Evolutionary conservation across 805 yeast species (phyloP).

Genomic region (Candida nemodendra): DNA sequence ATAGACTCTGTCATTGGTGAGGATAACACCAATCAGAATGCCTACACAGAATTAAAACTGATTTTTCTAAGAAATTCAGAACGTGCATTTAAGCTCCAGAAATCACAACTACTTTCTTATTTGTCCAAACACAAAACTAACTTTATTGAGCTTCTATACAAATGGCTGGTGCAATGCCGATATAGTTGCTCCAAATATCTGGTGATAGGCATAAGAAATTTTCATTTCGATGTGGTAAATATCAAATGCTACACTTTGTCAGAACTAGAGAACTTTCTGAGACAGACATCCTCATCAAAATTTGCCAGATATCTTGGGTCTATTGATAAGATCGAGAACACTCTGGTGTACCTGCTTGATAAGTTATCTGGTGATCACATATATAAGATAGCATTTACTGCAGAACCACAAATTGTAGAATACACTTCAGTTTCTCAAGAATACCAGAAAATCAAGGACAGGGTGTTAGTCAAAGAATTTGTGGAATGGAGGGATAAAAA

Average conservation of each 20-base stretch:
- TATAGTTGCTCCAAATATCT: slow-evolving; percentile 4
- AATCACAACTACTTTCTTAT: not conserved
- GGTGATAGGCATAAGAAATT: slow-evolving; percentile 9
- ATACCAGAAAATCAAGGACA: slow-evolving; percentile 1
- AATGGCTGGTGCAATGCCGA: slow-evolving; percentile 12
- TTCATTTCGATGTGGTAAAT: not conserved
- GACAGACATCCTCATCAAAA: not conserved
- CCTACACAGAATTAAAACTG: slow-evolving; percentile 7
- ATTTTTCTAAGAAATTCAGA: not conserved
- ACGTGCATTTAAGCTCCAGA: not conserved
- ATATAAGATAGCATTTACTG: slow-evolving; percentile 1
- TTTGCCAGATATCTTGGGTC: slow-evolving; percentile 3
- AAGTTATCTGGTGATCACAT: slow-evolving; percentile 1
- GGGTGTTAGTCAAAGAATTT: slow-evolving; percentile 7
- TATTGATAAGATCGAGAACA: not conserved
- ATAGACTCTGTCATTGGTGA: slow-evolving; percentile 6
- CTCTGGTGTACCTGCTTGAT: not conserved
- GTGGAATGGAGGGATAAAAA: slow-evolving; percentile 9
- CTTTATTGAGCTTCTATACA: not conserved
- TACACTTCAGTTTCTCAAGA: not conserved
- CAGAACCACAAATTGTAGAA: not conserved
- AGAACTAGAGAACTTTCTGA: slow-evolving; percentile 5
- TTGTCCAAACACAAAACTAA: not conserved
- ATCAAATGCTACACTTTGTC: slow-evolving; percentile 2
- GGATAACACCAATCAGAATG: not conserved